Base-by-base conservation (phyloP, 2,329 filamentous ascomycete genomes). In the Thielaviopsis cerberus region DNA sequence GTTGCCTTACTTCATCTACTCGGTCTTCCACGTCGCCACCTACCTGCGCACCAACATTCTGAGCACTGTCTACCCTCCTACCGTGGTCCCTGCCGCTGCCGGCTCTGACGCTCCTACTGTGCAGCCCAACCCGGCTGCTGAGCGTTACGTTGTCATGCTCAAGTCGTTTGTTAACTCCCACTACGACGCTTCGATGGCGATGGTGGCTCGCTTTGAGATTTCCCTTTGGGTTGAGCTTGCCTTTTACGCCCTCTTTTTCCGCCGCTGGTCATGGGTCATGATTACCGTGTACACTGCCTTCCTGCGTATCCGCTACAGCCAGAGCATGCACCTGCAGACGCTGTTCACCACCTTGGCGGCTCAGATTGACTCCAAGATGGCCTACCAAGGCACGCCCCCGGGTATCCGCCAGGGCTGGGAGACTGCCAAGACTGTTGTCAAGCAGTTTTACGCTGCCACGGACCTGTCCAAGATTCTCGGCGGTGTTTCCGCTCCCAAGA, bases 131-230 rank as follows among this genome's bases (percentile, higher is more conserved):
- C 56, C 56, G 22, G 48, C 56, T 41, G 56, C 59, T 30, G 70
- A 68, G 61, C 69, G 71, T 30, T 72, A 72, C 64, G 79, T 76
- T 70, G 81, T 82, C 51, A 72, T 89, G 59, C 95, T 98, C 70
- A 89, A 89, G 65, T 79, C 78, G 66, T 98, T 98, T 67, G 89
- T 98, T 70, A 97, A 97, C 82, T 82, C 89, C 69, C 96, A 97
- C 80, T 98, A 98, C 69, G 92, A 98, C 70, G 74, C 81, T 62
- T 94, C 88, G 71, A 98, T 98, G 92, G 87, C 86, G 59, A 76
- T 97, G 61, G 92, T 98, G 30, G 86, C 91, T 41, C 75, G 77
- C 53, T 86, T 98, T 60, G 92, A 98, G 75, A 88, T 97, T 64
- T 73, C 80, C 48, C 81, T 97, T 61, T 94, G 90, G 83, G 74